Percentiles rank a stretch among this genome's conserved stretches.
phyloP scores from a whole-genome alignment of 345 rosid genomes.

The Conringia planisiliqua region DNA sequence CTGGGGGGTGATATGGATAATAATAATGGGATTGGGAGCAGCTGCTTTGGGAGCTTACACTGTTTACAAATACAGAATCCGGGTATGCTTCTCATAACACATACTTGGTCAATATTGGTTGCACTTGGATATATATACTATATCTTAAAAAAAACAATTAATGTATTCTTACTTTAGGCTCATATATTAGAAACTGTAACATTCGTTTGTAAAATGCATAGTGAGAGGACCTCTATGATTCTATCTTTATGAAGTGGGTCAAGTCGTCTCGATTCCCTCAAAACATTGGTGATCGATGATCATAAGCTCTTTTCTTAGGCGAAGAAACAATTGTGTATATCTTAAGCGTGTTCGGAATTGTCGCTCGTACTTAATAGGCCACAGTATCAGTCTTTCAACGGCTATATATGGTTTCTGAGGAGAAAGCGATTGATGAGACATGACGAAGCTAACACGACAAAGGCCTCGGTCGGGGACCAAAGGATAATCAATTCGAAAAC shows the following conservation, averaged over 20 bases:
- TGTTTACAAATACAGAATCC: constrained; percentile 78
- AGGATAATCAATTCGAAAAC: background rate
- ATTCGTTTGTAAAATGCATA: background rate
- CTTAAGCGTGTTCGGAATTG: background rate
- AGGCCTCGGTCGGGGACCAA: constrained; percentile 6
- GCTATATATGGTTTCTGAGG: constrained; percentile 13
- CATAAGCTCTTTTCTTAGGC: background rate
- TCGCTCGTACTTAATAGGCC: background rate
- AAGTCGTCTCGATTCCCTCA: background rate
- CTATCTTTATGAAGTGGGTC: background rate
- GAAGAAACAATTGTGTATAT: background rate
- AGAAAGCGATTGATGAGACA: constrained; percentile 22
- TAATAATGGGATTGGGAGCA: constrained; percentile 65
- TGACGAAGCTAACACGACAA: background rate
- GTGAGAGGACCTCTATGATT: background rate
- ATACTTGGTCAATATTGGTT: background rate
- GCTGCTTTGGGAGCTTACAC: constrained; percentile 86
- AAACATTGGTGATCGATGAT: background rate
- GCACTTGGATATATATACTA: background rate
- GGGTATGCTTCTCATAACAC: constrained; percentile 43
- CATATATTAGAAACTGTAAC: constrained; percentile 1
- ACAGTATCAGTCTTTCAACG: background rate
- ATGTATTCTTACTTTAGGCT: constrained; percentile 4
- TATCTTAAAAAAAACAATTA: background rate
- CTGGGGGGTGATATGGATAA: constrained; percentile 90